Percentiles rank a stretch among this genome's conserved stretches.
phyloP scores from a whole-genome alignment of 139 green algal species.

The Chlorella sorokiniana region DNA sequence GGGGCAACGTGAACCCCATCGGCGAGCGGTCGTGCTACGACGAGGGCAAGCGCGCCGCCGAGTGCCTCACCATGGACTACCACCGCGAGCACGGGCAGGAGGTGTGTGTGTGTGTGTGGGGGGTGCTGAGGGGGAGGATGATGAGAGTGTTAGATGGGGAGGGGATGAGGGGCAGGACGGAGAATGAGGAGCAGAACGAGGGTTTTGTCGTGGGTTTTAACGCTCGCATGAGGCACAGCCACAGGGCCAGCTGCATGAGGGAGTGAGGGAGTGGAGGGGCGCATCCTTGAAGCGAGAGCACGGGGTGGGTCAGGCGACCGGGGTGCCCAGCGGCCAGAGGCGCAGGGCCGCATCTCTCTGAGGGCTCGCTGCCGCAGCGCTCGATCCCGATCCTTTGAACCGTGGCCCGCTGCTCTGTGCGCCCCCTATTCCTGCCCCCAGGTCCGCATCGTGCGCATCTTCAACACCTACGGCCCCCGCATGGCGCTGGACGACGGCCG shows the following conservation, averaged over 20 bases:
- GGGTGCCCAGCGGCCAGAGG: too few species aligned
- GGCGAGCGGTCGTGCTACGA: conserved; percentile 98
- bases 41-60: conserved; percentile 97
- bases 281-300: too few species aligned
- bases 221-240: too few species aligned
- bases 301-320: too few species aligned
- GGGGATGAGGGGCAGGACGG: neutral
- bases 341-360: too few species aligned
- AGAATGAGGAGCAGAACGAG: too few species aligned
- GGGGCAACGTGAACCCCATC: conserved; percentile 99
- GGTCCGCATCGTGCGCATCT: conserved; percentile 98
- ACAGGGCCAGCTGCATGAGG: too few species aligned
- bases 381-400: too few species aligned
- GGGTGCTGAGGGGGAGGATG: neutral
- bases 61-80: conserved; percentile 98
- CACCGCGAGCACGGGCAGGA: conserved; percentile 86
- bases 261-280: too few species aligned
- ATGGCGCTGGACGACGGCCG: conserved; percentile 99
- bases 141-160: neutral
- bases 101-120: conserved; percentile 36
- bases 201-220: too few species aligned
- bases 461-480: conserved; percentile 98
- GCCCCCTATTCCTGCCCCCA: conserved; percentile 30
- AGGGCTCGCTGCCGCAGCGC: too few species aligned
- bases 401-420: too few species aligned